Base-by-base conservation (phyloP, 768 basidiomycete species). In the Hygrophorus pudorinus region DNA sequence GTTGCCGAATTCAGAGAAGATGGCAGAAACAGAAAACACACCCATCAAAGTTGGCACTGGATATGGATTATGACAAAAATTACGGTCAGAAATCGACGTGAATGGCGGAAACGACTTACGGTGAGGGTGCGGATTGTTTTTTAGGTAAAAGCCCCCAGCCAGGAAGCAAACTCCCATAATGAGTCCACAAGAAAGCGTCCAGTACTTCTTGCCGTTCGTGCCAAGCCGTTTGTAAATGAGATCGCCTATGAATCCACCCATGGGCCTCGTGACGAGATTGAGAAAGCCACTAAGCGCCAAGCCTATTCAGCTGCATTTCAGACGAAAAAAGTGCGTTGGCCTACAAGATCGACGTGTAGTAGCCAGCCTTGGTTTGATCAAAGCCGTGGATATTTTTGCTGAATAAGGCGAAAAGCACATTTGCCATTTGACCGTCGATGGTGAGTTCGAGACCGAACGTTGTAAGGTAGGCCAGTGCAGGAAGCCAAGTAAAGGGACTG, bases 361-460 rank as follows among this genome's bases (percentile, higher is more conserved):
- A 79, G 9, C 76, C 78, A 13, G 76, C 73, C 34, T 65, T 64
- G 21, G 70, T 65, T 52, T 74, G 73, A 12, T 66, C 65, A 43
- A 79, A 70, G 13, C 58, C 55, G 14, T 41, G 16, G 3, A 59
- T 51, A 34, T 56, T 56, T 47, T 62, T 60, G 41, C 48, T 60
- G 56, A 62, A 70, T 13, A 72, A 52, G 7, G 35, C 53, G 49
- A 64, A 68, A 12, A 77, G 57, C 6, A 72, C 63, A 45, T 61
- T 67, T n/a, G 71, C 65, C 50, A 79, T 59, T 47, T 70, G 68
- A 5, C 68, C 69, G 50, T 81, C 75, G 34, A 81, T 66, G 1
- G 71, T 68, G 5, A 81, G 66, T 56, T 79, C 78, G 37, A 70
- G 65, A 0, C 78, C 78, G 50, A 79, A 79, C 2, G 76, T 75